Conservation (phyloP, 371 early-diverging fungal species). For the Mucor circinelloides region DNA sequence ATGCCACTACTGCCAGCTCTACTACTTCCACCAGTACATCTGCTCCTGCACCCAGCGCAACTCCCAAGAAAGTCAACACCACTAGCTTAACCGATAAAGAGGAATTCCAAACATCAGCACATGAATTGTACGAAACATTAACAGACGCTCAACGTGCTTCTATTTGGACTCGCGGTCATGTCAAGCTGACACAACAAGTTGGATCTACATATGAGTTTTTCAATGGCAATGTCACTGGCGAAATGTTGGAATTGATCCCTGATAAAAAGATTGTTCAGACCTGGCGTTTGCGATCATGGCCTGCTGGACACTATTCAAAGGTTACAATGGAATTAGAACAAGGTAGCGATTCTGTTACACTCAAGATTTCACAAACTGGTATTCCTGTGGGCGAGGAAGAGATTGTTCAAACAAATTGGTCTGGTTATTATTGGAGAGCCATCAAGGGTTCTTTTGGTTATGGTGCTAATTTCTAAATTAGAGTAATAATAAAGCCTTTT, state of each 20-base stretch:
- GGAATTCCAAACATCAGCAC: conserved; percentile 89
- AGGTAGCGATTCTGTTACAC: conserved; percentile 63
- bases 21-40: conserved; percentile 24
- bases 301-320: conserved; percentile 81
- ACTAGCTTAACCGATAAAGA: conserved; percentile 72
- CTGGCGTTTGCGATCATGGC: conserved; percentile 89
- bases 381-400: conserved; percentile 93
- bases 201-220: conserved; percentile 78
- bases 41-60: conserved; percentile 17
- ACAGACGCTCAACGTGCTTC: conserved; percentile 73
- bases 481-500: conserved; percentile 7
- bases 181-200: conserved; percentile 53
- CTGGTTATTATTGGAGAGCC: conserved; percentile 89
- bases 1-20: conserved; percentile 16
- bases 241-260: conserved; percentile 71
- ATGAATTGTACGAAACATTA: conserved; percentile 81
- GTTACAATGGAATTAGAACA: conserved; percentile 81
- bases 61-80: conserved; percentile 53
- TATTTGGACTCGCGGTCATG: conserved; percentile 82
- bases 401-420: conserved; percentile 85
- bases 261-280: conserved; percentile 82
- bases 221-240: conserved; percentile 88
- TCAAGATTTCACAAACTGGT: conserved; percentile 81
- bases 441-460: conserved; percentile 91
- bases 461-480: conserved; percentile 48